These are phyloP conservation scores for Oryza punctata DNA, from an alignment of 176 grass and related monocot genomes.

Conservation along the genomic window DNA sequence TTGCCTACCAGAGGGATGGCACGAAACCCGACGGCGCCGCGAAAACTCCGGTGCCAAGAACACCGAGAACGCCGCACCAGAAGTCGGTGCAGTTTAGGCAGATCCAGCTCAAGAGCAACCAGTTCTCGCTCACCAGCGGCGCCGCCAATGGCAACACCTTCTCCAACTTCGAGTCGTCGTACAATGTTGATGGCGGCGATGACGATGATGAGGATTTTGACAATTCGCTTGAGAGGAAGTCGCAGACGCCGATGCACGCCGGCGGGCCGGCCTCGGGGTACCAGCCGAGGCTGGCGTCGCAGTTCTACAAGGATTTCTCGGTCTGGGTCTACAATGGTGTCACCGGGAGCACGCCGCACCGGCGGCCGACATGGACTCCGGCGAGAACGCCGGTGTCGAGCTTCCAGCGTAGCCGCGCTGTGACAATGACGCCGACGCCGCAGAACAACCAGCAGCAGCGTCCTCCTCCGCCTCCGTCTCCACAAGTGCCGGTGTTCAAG, in stretches of 20 bases:
- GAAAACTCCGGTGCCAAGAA: slow-evolving; percentile 63
- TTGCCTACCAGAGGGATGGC: slow-evolving; percentile 69
- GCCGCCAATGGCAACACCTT: slow-evolving; percentile 40
- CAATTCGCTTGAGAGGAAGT: slow-evolving; percentile 66
- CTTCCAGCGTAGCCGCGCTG: slow-evolving; percentile 31
- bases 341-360: slow-evolving; percentile 50
- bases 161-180: slow-evolving; percentile 37
- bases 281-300: slow-evolving; percentile 64
- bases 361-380: slow-evolving; percentile 57
- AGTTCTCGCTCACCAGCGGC: slow-evolving; percentile 41
- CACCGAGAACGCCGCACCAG: slow-evolving; percentile 51
- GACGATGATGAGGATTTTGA: slow-evolving; percentile 50
- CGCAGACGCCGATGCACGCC: slow-evolving; percentile 34
- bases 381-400: slow-evolving; percentile 53
- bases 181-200: slow-evolving; percentile 11
- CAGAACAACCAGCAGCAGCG: neutral
- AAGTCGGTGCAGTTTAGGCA: slow-evolving; percentile 57
- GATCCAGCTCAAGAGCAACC: slow-evolving; percentile 64
- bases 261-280: slow-evolving; percentile 20
- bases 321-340: slow-evolving; percentile 73
- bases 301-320: slow-evolving; percentile 81
- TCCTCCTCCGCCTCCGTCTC: slow-evolving; percentile 36
- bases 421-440: neutral
- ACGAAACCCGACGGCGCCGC: slow-evolving; percentile 49
- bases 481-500: slow-evolving; percentile 42